Conservation (phyloP, 2,329 filamentous ascomycete genomes). For the Phoma sp. region DNA sequence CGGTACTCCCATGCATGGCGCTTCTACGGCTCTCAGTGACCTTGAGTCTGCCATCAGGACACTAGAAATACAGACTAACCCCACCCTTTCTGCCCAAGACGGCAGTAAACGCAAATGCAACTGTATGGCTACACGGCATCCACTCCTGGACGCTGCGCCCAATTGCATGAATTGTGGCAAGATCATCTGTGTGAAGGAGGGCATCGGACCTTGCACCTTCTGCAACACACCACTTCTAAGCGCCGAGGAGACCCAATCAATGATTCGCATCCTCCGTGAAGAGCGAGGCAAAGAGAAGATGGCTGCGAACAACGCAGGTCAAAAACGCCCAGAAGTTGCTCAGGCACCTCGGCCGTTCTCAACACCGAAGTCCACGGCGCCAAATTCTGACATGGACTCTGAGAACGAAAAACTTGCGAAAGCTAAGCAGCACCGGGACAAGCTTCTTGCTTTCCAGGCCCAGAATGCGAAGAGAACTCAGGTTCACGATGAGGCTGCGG, state of each 20-base stretch:
- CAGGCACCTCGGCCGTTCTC: slow-evolving; percentile 66
- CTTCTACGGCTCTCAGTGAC: slow-evolving; percentile 73
- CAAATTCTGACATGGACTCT: slow-evolving; percentile 48
- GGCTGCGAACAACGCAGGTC: slow-evolving; percentile 75
- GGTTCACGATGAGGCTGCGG: slow-evolving; percentile 83
- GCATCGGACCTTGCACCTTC: slow-evolving; percentile 90
- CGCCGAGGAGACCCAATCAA: slow-evolving; percentile 75
- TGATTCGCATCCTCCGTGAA: slow-evolving; percentile 81
- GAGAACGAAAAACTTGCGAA: slow-evolving; percentile 68
- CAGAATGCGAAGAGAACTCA: slow-evolving; percentile 85
- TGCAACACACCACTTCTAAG: slow-evolving; percentile 78
- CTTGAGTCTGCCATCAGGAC: slow-evolving; percentile 80
- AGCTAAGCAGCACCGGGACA: slow-evolving; percentile 80
- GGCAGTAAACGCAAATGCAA: slow-evolving; percentile 72
- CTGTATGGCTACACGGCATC: slow-evolving; percentile 87
- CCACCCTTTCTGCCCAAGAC: slow-evolving; percentile 65
- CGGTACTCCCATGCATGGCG: slow-evolving; percentile 81
- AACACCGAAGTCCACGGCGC: slow-evolving; percentile 45
- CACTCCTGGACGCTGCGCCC: slow-evolving; percentile 85
- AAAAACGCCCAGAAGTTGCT: slow-evolving; percentile 70
- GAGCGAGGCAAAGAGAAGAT: slow-evolving; percentile 88
- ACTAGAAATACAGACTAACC: slow-evolving; percentile 91
- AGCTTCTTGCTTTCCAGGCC: slow-evolving; percentile 79
- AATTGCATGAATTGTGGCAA: slow-evolving; percentile 95
- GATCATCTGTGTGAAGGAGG: slow-evolving; percentile 92